These are phyloP conservation scores for Andrographis paniculata DNA, from an alignment of 305 asterid genomes.

Conservation along the genomic window DNA sequence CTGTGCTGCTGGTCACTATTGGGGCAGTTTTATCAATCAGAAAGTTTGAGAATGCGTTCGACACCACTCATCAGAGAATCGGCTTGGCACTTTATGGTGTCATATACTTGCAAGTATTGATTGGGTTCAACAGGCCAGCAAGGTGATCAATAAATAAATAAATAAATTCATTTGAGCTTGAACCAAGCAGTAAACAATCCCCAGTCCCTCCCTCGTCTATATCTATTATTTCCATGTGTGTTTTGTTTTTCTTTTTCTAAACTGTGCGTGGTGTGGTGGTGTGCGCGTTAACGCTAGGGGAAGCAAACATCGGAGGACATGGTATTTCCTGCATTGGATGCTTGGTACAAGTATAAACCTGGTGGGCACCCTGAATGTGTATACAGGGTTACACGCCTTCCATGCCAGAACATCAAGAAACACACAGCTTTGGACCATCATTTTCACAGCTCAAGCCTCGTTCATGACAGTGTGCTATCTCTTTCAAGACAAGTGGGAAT, in stretches of 20 bases:
- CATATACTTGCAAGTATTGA: constrained; percentile 55
- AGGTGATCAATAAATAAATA: constrained; percentile 46
- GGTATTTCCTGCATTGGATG: constrained; percentile 77
- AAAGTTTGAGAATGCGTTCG: constrained; percentile 65
- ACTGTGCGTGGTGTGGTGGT: too few relatives aligned
- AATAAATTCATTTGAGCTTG: too few relatives aligned
- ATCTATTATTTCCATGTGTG: too few relatives aligned
- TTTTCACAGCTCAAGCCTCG: constrained; percentile 47
- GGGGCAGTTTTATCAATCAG: constrained; percentile 62
- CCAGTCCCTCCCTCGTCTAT: too few relatives aligned
- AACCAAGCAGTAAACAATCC: too few relatives aligned
- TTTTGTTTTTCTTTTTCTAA: too few relatives aligned
- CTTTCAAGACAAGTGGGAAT: constrained; percentile 73
- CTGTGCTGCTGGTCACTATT: constrained; percentile 54
- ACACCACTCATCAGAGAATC: constrained; percentile 60
- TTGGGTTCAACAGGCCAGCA: constrained; percentile 53
- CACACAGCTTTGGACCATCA: constrained; percentile 40
- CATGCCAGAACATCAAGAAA: constrained; percentile 33
- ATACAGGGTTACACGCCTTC: constrained; percentile 72
- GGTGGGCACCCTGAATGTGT: constrained; percentile 59
- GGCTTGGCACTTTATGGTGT: constrained; percentile 60
- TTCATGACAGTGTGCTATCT: constrained; percentile 45
- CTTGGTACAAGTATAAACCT: constrained; percentile 47
- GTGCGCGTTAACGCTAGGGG: constrained; percentile 34
- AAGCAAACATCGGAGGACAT: constrained; percentile 47